Evolutionary conservation across 208 protist species (phyloP).

Genomic region (Phytomonas sp.): DNA sequence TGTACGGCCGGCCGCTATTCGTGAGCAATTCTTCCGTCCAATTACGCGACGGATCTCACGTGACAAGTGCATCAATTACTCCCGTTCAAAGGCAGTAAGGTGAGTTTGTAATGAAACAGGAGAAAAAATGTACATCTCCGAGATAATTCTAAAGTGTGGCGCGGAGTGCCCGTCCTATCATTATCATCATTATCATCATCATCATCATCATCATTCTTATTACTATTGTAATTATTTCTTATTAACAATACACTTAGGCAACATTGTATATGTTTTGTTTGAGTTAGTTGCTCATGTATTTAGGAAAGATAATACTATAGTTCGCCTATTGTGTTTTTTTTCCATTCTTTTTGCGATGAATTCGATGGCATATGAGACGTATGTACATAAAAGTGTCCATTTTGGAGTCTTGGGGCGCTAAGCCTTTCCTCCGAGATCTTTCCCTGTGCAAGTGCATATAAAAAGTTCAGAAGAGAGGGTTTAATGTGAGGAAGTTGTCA

Average conservation of each 20-base stretch:
- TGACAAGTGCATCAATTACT: conserved; percentile 46
- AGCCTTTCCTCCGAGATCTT: too few relatives aligned
- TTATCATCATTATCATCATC: conserved; percentile 7
- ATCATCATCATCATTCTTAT: neutral
- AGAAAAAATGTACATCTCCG: conserved; percentile 6
- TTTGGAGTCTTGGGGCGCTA: too few relatives aligned
- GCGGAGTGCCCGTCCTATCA: too few relatives aligned
- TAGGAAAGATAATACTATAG: conserved; percentile 9
- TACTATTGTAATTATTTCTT: conserved; percentile 1
- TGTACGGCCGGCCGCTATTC: conserved; percentile 50
- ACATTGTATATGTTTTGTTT: conserved; percentile 7
- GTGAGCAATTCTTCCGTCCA: conserved; percentile 42
- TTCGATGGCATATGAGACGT: too few relatives aligned
- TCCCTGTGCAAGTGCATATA: too few relatives aligned
- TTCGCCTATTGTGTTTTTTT: conserved; percentile 11
- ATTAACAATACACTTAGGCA: conserved; percentile 5
- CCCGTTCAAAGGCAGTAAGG: neutral
- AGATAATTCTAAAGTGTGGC: conserved; percentile 3
- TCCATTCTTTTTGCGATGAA: conserved; percentile 12
- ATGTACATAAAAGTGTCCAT: too few relatives aligned
- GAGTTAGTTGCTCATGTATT: neutral
- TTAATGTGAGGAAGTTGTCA: too few relatives aligned
- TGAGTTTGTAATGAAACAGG: conserved; percentile 10
- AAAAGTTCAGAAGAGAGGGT: too few relatives aligned
- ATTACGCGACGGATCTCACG: conserved; percentile 25